Evolutionary conservation across 2,329 filamentous ascomycete species (phyloP).

Genomic region (Paraconiothyrium sp.): DNA sequence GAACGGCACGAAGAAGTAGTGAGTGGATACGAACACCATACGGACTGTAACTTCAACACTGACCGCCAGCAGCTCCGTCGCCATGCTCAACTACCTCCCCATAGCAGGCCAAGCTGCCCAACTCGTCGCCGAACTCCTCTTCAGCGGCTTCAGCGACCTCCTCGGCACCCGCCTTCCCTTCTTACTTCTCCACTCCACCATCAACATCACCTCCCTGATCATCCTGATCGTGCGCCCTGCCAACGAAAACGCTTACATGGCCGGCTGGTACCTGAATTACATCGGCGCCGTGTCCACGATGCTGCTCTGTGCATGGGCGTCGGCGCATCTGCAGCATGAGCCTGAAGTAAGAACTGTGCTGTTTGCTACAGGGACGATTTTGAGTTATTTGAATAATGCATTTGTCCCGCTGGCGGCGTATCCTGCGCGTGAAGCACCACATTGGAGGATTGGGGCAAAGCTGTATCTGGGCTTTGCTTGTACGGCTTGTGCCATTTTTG

Average conservation of each 20-base stretch:
- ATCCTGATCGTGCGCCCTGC: conserved; percentile 16
- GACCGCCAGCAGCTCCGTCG: conserved; percentile 10
- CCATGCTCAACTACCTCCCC: conserved; percentile 24
- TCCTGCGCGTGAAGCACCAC: conserved; percentile 19
- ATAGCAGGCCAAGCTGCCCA: conserved; percentile 20
- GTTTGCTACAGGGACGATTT: conserved; percentile 17
- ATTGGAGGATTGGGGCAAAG: conserved; percentile 22
- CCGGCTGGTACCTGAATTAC: conserved; percentile 22
- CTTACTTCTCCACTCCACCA: conserved; percentile 15
- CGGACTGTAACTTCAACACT: not conserved
- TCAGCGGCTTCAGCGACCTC: conserved; percentile 20
- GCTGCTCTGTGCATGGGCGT: conserved; percentile 20
- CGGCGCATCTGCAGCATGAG: conserved; percentile 19
- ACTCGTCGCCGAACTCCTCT: conserved; percentile 20
- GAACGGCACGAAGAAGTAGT: conserved; percentile 20
- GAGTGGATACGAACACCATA: not conserved
- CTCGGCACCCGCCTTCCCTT: conserved; percentile 19
- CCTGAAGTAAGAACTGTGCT: conserved; percentile 21
- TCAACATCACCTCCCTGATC: conserved; percentile 13
- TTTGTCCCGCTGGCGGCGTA: conserved; percentile 22
- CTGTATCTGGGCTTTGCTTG: conserved; percentile 21
- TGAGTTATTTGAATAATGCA: conserved; percentile 16
- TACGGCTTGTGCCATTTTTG: conserved; percentile 8
- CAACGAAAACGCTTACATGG: conserved; percentile 22
- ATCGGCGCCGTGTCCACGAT: conserved; percentile 17